Conservation (phyloP, 768 basidiomycete genomes). For the Mycena epipterygia region DNA sequence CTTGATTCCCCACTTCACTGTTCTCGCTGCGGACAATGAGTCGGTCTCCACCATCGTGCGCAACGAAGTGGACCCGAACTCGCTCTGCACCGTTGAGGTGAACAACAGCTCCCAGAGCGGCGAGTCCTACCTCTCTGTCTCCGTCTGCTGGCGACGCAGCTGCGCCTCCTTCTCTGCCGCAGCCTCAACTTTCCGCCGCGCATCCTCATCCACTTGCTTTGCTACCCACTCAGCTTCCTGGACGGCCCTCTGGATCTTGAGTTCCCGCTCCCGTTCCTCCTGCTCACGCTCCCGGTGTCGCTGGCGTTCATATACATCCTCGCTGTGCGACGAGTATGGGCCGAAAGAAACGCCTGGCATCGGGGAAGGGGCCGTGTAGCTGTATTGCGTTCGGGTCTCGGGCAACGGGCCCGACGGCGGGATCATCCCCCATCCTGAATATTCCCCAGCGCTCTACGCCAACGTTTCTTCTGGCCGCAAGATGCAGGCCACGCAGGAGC, state of each 20-base stretch:
- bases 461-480: slow-evolving; percentile 6
- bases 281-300: not conserved
- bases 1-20: slow-evolving; percentile 75
- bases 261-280: not conserved
- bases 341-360: not conserved
- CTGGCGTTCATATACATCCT: not conserved
- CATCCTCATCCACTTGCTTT: slow-evolving; percentile 21
- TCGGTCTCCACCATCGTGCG: slow-evolving; percentile 68
- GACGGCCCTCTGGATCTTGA: not conserved
- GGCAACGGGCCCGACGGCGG: not conserved
- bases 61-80: slow-evolving; percentile 64
- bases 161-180: slow-evolving; percentile 34
- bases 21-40: slow-evolving; percentile 78
- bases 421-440: slow-evolving; percentile 12
- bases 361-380: not conserved
- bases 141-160: slow-evolving; percentile 34
- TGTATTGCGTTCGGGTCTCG: not conserved
- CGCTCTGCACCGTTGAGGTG: slow-evolving; percentile 66
- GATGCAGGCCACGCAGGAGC: no score
- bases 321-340: slow-evolving; percentile 16
- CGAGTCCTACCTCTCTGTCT: slow-evolving; percentile 55
- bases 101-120: slow-evolving; percentile 69
- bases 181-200: slow-evolving; percentile 24
- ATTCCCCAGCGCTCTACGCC: slow-evolving; percentile 23
- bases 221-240: slow-evolving; percentile 21